Evolutionary conservation across 1,284 basidiomycete species (phyloP).

Genomic region (Trichosporon sp.): DNA sequence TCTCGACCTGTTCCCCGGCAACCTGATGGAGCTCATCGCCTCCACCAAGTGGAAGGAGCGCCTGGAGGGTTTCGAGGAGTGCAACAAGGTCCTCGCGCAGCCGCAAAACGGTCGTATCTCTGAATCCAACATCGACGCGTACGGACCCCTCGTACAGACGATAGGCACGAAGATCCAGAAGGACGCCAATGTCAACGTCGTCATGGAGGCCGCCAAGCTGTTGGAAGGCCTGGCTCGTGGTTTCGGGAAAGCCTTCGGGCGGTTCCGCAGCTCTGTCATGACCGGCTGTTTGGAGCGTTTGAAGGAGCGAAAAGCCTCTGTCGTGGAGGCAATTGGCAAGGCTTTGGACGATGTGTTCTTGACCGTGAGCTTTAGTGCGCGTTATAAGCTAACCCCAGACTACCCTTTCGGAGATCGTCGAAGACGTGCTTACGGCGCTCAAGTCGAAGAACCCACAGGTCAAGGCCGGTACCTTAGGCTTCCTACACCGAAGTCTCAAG

Average conservation of each 20-base stretch:
- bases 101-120: slow-evolving; percentile 67
- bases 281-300: slow-evolving; percentile 79
- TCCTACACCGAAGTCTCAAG: slow-evolving; percentile 74
- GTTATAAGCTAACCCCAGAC: slow-evolving; percentile 55
- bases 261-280: slow-evolving; percentile 69
- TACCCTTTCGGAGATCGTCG: slow-evolving; percentile 72
- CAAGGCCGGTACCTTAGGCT: slow-evolving; percentile 88
- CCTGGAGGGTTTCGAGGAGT: slow-evolving; percentile 83
- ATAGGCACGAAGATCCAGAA: slow-evolving; percentile 76
- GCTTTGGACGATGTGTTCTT: slow-evolving; percentile 86
- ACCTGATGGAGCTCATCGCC: slow-evolving; percentile 66
- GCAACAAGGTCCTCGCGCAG: slow-evolving; percentile 65
- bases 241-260: slow-evolving; percentile 67
- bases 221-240: slow-evolving; percentile 83
- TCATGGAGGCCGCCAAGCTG: slow-evolving; percentile 80
- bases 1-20: slow-evolving; percentile 66
- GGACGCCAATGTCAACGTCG: slow-evolving; percentile 95
- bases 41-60: slow-evolving; percentile 99
- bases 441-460: slow-evolving; percentile 96
- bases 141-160: slow-evolving; percentile 52
- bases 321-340: slow-evolving; percentile 81
- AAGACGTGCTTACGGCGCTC: slow-evolving; percentile 72
- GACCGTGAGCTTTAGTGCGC: slow-evolving; percentile 57
- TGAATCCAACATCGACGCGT: slow-evolving; percentile 58
- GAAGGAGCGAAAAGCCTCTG: slow-evolving; percentile 89